phyloP scores from a whole-genome alignment of 495 filamentous ascomycete species.

The Achaetomiella virescens region DNA sequence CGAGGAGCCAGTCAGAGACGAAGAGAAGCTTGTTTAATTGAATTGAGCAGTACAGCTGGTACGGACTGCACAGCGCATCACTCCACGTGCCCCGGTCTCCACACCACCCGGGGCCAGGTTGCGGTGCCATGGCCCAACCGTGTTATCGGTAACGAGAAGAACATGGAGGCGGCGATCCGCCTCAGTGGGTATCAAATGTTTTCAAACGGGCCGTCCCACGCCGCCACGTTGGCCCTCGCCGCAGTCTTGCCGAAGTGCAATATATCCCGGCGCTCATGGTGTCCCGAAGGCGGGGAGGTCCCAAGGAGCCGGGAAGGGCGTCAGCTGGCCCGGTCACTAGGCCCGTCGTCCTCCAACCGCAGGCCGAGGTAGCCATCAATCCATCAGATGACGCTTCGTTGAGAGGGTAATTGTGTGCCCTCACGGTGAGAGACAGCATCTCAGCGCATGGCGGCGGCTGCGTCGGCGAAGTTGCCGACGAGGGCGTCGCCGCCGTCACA shows the following conservation, averaged over 20 bases:
- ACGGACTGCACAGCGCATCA: slow-evolving; percentile 16
- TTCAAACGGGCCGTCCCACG: slow-evolving; percentile 12
- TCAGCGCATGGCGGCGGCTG: slow-evolving; percentile 39
- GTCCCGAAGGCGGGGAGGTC: background rate
- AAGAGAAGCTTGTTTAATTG: slow-evolving; percentile 17
- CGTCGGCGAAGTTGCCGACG: slow-evolving; percentile 48
- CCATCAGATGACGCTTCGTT: slow-evolving; percentile 2
- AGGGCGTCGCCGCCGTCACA: slow-evolving; percentile 38
- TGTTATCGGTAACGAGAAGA: slow-evolving; percentile 14
- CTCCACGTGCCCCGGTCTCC: slow-evolving; percentile 15
- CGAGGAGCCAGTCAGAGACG: slow-evolving; percentile 21
- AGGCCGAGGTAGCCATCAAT: background rate
- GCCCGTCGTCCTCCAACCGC: background rate
- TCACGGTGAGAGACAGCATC: background rate
- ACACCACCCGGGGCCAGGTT: slow-evolving; percentile 8
- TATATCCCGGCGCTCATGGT: background rate
- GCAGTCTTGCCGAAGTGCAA: slow-evolving; percentile 15
- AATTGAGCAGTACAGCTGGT: slow-evolving; percentile 17
- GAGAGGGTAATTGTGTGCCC: background rate
- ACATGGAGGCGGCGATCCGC: slow-evolving; percentile 12
- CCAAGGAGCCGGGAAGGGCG: slow-evolving; percentile 1
- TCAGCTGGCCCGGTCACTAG: slow-evolving; percentile 15
- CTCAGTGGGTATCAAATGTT: slow-evolving; percentile 25
- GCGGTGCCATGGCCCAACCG: slow-evolving; percentile 5
- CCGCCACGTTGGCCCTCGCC: slow-evolving; percentile 17